Percentiles rank a stretch among this genome's conserved stretches.
Evolutionary conservation across 2,329 filamentous ascomycete genomes (phyloP).

Genomic region (Pseudogymnoascus sp.): DNA sequence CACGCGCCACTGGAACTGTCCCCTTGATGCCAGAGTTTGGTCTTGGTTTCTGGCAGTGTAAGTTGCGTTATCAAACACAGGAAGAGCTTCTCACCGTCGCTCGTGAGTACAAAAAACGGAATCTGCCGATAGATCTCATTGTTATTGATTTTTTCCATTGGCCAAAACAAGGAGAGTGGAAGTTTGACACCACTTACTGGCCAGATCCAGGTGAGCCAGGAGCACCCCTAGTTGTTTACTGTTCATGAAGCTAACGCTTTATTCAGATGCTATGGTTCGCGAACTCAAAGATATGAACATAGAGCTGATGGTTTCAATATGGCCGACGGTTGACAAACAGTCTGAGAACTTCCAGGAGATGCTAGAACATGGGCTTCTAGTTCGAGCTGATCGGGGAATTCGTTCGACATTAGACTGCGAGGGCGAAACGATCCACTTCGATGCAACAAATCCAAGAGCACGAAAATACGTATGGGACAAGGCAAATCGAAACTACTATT

Average conservation of each 20-base stretch:
- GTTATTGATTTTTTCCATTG: constrained; percentile 64
- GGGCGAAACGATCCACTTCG: constrained; percentile 53
- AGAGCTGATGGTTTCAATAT: constrained; percentile 63
- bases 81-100: constrained; percentile 55
- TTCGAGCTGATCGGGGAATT: constrained; percentile 53
- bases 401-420: constrained; percentile 52
- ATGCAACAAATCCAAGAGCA: constrained; percentile 55
- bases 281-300: constrained; percentile 52
- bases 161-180: constrained; percentile 61
- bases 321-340: constrained; percentile 56
- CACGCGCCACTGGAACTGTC: constrained; percentile 47
- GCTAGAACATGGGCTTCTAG: constrained; percentile 52
- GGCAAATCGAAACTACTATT: constrained; percentile 53
- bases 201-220: constrained; percentile 47
- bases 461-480: constrained; percentile 53
- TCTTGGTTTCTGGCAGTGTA: constrained; percentile 63
- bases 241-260: too few species aligned
- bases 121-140: constrained; percentile 57
- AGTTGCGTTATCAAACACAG: constrained; percentile 58
- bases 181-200: constrained; percentile 57
- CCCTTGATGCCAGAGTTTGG: constrained; percentile 65
- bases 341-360: constrained; percentile 57
- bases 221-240: too few species aligned
- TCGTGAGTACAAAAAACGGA: constrained; percentile 47
- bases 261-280: constrained; percentile 50